Base-by-base conservation (phyloP, 371 early-diverging fungal species). In the Mortierella sp. region DNA sequence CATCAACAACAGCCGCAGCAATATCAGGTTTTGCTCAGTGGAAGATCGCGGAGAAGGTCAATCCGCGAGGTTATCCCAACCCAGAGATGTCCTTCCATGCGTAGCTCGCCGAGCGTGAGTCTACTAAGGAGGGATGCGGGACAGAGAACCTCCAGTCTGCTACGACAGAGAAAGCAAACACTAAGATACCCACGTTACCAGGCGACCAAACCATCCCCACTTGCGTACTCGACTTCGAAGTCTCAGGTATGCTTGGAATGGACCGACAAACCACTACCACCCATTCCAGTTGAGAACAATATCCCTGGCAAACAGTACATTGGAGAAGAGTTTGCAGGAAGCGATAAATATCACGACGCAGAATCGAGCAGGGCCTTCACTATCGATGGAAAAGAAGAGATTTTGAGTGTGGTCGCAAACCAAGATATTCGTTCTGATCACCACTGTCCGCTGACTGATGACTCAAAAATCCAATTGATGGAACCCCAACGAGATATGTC, bases 201-300 rank as follows among this genome's bases (percentile, higher is more conserved):
- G n/a, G 39, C 64, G 5, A 35, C 32, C 20, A 70, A 64, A 20
- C 71, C 58, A 16, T 45, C 45, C 1, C 47, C 71, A 28, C 18
- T 26, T 55, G 11, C 28, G 28, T 16, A 28, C 28, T 28, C 30
- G 9, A 16, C 1, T 2, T 55, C 28, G 8, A 28, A 11, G 18
- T 24, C 14, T 26, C 12, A 52, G 22, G 24, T 52, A n/a, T 24
- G 52, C 10, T 11, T 52, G 28, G 5, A 55, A 55, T 28, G 30
- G 30, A 26, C 28, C 40, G 55, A 73, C 63, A 73, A 73, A 54
- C 68, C 73, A 22, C 43, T 73, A 2, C 73, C 73, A 3, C 68
- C 73, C 5, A 47, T 73, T 9, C 68, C 73, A 20, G 30, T 24
- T 28, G 28, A 14, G 22, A 39, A 22, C 62, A 22, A 16, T 20